phyloP scores from a whole-genome alignment of 2,329 filamentous ascomycete genomes.

The Clarireedia homoeocarpa region DNA sequence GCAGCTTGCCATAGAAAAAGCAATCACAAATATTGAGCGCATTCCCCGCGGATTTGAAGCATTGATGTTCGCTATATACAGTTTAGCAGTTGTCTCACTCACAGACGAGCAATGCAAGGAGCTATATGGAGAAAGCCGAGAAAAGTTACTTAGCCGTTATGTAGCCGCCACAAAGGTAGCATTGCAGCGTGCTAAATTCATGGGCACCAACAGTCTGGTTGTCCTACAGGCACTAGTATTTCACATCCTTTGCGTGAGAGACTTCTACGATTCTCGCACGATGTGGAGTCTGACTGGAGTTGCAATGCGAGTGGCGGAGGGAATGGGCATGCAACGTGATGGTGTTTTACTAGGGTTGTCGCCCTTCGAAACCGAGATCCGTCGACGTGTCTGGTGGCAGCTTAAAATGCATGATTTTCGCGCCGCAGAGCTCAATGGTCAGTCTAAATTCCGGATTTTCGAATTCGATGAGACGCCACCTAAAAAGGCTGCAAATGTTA shows the following conservation, averaged over 20 bases:
- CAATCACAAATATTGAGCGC: slow-evolving; percentile 36
- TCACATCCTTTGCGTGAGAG: too few species aligned
- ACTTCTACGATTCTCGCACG: too few species aligned
- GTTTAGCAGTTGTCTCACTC: slow-evolving; percentile 29
- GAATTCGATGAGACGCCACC: too few species aligned
- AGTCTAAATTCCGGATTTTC: slow-evolving; percentile 12
- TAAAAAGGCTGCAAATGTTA: too few species aligned
- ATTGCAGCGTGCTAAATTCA: slow-evolving; percentile 46
- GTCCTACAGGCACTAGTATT: slow-evolving; percentile 38
- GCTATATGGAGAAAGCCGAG: too few species aligned
- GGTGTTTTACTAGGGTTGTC: slow-evolving; percentile 47
- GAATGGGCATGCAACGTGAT: slow-evolving; percentile 51
- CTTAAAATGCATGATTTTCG: slow-evolving; percentile 47
- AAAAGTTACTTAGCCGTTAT: slow-evolving; percentile 36
- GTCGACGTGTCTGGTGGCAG: slow-evolving; percentile 61
- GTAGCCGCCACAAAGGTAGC: slow-evolving; percentile 38
- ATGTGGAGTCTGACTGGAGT: too few species aligned
- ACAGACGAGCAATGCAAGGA: too few species aligned
- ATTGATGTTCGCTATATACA: slow-evolving; percentile 59
- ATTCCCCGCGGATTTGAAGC: slow-evolving; percentile 46
- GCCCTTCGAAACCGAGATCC: slow-evolving; percentile 60
- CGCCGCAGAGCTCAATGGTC: slow-evolving; percentile 12
- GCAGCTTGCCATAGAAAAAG: slow-evolving; percentile 55
- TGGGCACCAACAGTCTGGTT: slow-evolving; percentile 49
- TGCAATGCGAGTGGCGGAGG: too few species aligned